Evolutionary conservation across 139 green algal species (phyloP).

Genomic region (Tetradesmus obliquus): DNA sequence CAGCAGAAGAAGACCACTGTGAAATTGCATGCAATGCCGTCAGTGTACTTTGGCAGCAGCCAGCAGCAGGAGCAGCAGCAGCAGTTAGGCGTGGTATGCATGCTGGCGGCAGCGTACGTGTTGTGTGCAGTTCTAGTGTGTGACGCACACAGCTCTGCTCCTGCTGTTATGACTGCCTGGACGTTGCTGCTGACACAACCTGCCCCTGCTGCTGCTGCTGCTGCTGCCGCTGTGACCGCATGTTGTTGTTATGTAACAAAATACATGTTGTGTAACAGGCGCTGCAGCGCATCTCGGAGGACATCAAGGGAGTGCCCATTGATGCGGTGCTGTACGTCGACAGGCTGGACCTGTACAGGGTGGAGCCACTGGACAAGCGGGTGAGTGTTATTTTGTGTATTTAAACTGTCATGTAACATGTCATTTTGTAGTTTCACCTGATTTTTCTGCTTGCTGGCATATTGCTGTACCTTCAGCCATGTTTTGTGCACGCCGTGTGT

Average conservation of each 20-base stretch:
- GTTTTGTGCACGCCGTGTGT: no score
- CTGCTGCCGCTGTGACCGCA: neutral
- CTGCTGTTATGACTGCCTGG: neutral
- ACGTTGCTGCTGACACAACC: neutral
- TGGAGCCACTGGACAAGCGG: slow-evolving; percentile 68
- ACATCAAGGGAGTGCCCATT: slow-evolving; percentile 60
- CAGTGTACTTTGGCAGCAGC: neutral
- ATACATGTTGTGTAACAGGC: slow-evolving; percentile 30
- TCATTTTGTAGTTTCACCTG: neutral
- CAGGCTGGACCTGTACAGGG: slow-evolving; percentile 74
- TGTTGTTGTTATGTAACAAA: neutral
- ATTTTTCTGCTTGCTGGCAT: neutral
- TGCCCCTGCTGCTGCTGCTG: neutral
- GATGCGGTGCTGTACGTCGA: slow-evolving; percentile 73
- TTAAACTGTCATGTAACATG: neutral
- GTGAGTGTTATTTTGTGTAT: slow-evolving; percentile 38
- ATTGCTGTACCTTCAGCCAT: neutral
- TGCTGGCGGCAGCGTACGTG: no score
- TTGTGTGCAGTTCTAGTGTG: no score
- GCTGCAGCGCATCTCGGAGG: slow-evolving; percentile 61
- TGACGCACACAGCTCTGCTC: neutral
- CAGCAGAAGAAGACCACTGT: neutral
- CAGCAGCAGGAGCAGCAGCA: no score
- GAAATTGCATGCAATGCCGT: neutral
- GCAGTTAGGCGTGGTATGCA: no score